Percentiles rank a stretch among this genome's conserved stretches.
phyloP scores from a whole-genome alignment of 106 monocot species.

The Dioscorea zingiberensis region DNA sequence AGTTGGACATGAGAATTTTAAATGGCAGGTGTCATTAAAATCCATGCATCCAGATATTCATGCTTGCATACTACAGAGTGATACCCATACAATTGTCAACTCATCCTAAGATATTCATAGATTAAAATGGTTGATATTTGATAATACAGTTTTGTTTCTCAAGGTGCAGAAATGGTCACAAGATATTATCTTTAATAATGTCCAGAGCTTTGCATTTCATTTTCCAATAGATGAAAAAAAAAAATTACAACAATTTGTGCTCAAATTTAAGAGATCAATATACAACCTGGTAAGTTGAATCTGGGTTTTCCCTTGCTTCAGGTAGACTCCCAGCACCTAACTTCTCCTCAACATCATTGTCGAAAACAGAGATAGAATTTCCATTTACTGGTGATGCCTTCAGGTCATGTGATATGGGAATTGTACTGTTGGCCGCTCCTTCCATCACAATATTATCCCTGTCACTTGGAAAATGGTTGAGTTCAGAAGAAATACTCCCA shows the following conservation, averaged over 20 bases:
- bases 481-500: background rate
- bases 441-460: background rate
- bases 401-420: background rate
- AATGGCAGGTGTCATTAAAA: background rate
- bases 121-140: too few species aligned
- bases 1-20: background rate
- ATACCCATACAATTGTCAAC: background rate
- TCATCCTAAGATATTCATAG: too few species aligned
- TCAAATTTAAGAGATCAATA: slow-evolving; percentile 12
- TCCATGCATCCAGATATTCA: background rate
- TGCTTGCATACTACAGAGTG: background rate
- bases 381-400: slow-evolving; percentile 2
- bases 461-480: background rate
- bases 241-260: background rate
- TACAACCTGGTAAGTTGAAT: slow-evolving; percentile 2
- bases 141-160: too few species aligned
- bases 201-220: background rate
- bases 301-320: background rate
- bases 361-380: slow-evolving; percentile 2
- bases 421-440: slow-evolving; percentile 5
- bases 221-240: background rate
- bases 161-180: too few species aligned
- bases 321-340: slow-evolving; percentile 3
- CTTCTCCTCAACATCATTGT: slow-evolving; percentile 3
- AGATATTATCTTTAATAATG: too few species aligned